phyloP scores from a whole-genome alignment of 2,329 filamentous ascomycete genomes.

The Periconia digitata region DNA sequence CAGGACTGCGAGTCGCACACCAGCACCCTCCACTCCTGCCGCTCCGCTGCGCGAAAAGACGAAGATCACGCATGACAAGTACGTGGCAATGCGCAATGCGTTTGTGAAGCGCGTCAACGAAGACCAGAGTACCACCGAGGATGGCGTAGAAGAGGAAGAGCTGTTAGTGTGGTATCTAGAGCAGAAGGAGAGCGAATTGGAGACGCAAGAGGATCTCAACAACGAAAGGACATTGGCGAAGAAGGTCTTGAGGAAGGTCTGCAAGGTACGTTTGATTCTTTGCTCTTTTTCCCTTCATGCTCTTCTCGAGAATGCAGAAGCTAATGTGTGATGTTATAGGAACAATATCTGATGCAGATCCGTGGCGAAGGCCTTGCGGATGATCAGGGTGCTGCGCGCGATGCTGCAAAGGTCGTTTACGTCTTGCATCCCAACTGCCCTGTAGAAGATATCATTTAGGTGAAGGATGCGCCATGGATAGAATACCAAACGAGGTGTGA shows the following conservation, averaged over 20 bases:
- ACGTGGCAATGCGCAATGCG: slow-evolving; percentile 84
- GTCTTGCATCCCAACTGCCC: slow-evolving; percentile 94
- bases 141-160: slow-evolving; percentile 82
- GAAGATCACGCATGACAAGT: slow-evolving; percentile 94
- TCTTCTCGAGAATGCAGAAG: background rate
- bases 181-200: slow-evolving; percentile 80
- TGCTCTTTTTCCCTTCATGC: background rate
- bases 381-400: slow-evolving; percentile 62
- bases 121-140: slow-evolving; percentile 72
- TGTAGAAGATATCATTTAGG: slow-evolving; percentile 60
- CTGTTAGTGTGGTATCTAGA: slow-evolving; percentile 90
- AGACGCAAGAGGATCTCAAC: slow-evolving; percentile 78
- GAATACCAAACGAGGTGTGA: background rate
- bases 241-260: slow-evolving; percentile 93
- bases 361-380: slow-evolving; percentile 88
- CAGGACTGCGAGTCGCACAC: slow-evolving; percentile 41
- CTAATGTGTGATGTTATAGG: slow-evolving; percentile 44
- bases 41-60: slow-evolving; percentile 63
- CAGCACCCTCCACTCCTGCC: slow-evolving; percentile 8
- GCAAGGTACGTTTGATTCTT: slow-evolving; percentile 69
- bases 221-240: slow-evolving; percentile 70
- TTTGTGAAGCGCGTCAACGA: slow-evolving; percentile 82
- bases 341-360: slow-evolving; percentile 62
- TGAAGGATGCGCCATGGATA: no score
- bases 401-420: slow-evolving; percentile 65